Evolutionary conservation across 1,139 yeast genomes (phyloP), one percentile per base, ranked within the genome.

Genomic region (Debaryomyces subglobosus): DNA sequence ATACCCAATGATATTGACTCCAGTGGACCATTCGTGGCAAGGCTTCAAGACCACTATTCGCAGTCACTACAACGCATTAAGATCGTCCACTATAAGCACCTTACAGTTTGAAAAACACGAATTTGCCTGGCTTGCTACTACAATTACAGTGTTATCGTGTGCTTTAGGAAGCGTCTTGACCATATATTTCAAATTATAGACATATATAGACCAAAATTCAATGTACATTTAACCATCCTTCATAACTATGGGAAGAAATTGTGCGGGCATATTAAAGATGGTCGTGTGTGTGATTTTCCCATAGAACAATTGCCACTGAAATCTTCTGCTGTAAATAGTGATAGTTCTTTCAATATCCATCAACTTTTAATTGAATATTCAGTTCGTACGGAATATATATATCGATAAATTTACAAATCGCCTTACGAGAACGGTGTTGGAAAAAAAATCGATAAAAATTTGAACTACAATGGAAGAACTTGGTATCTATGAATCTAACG

Each of bases 381-480:
- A 30, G 23, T 29, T 40, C 32, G 23, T 15, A 18, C 8, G 21
- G 33, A 18, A 13, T 16, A 35, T 24, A 37, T 37, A 9, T 37
- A 20, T 30, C 25, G 18, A 40, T 21, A 21, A 2, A 39, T n/a
- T 30, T 30, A 40, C 18, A 18, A n/a, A 40, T 20, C 27, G 21
- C 36, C 43, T 5, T 20, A 40, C 13, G 25, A 18, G 23, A n/a
- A 12, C 36, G 43, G 43, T 20, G 36, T 20, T 30, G 32, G 43
- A 20, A 30, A 32, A 40, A 40, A 32, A 30, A 20, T 27, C 25
- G 15, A 20, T 30, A 29, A 15, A 35, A 41, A 24, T 25, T 13
- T 18, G 9, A 9, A 15, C 9, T 40, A 46, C 18, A n/a, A 65
- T 65, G 70, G 70, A 65, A 55, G 68, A 65, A 51, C 59, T 65